Conservation (phyloP, 805 yeast genomes). For the Vanderwaltozyma polyspora region DNA sequence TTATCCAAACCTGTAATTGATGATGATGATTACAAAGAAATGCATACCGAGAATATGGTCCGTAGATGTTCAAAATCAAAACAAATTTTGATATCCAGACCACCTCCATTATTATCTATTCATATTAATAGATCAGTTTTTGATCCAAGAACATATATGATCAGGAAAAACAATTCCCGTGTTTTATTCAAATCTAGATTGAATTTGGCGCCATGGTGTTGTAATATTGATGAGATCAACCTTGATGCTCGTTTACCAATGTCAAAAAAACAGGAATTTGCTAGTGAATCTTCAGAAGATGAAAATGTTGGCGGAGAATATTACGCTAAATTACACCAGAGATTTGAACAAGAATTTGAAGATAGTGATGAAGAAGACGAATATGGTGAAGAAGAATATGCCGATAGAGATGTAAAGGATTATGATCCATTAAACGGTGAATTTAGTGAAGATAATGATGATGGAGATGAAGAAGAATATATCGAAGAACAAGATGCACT, state of each 20-base stretch:
- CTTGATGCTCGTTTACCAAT: conserved; percentile 71
- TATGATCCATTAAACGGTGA: conserved; percentile 24
- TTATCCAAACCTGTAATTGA: conserved; percentile 57
- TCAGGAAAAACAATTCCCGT: conserved; percentile 71
- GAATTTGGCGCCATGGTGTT: conserved; percentile 59
- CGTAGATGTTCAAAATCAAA: conserved; percentile 72
- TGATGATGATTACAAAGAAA: conserved; percentile 63
- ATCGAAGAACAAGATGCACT: conserved; percentile 24
- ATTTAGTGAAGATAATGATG: conserved; percentile 6
- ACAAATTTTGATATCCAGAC: conserved; percentile 67
- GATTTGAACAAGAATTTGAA: conserved; percentile 25
- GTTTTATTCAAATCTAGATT: conserved; percentile 66
- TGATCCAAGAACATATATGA: conserved; percentile 74
- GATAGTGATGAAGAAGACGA: conserved; percentile 25
- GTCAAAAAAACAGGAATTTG: conserved; percentile 43
- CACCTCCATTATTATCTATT: conserved; percentile 71
- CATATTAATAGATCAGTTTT: conserved; percentile 91
- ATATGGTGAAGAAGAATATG: conserved; percentile 6
- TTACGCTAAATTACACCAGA: conserved; percentile 23
- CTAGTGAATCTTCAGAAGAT: conserved; percentile 22
- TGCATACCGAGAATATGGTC: conserved; percentile 65
- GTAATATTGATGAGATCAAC: conserved; percentile 57
- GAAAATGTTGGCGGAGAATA: conserved; percentile 23
- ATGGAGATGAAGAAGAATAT: conserved; percentile 12
- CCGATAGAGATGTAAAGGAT: conserved; percentile 11